Base-by-base conservation (phyloP, 2,329 filamentous ascomycete genomes). In the Ophiocordyceps polyrhachis-furcata region DNA sequence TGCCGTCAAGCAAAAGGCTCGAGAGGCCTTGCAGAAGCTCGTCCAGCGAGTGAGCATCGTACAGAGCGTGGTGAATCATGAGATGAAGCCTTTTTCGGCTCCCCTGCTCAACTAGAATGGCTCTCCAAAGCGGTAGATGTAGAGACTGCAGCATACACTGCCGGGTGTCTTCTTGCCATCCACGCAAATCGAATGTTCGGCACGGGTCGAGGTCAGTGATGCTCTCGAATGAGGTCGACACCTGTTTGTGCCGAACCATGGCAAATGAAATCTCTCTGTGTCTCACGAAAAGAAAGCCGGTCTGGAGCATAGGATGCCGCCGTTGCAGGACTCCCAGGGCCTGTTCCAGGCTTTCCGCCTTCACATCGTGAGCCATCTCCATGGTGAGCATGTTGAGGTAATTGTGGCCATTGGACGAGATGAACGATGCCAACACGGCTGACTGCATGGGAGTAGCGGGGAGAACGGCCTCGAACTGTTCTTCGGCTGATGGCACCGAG, bases 401-500 rank as follows among this genome's bases (percentile, higher is more conserved):
- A 32, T 81, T 63, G 2, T 61, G 55, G 0, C 83, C 83, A 1
- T 71, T 59, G 0, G 81, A 84, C 44, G 76, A 71, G 17, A 82
- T 55, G 49, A 82, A 93, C 17, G 84, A 76, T 0, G 78, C 78
- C 43, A 94, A 57, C 73, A 95, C 87, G 1, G 83, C 85, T 43
- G 74, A 72, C 53, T 95, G 88, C 1, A 87, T 66, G 1, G 81
- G 69, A 0, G 87, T 93, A 56, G 85, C 93, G 0, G 88, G 88
- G 1, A 82, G 67, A 4, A 91, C 56, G 1, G 68, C 63, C 49
- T 81, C 70, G 1, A 85, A 50, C 0, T 61, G 13, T 20, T 46
- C 43, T 56, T 41, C 19, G n/a, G 43, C n/a, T n/a, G 43, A 20
- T 4, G 51, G 47, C 4, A 55, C 21, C 14, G n/a, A 51, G 12